Conservation (phyloP, 257 asterid species). For the Fraxinus quadrangulata region DNA sequence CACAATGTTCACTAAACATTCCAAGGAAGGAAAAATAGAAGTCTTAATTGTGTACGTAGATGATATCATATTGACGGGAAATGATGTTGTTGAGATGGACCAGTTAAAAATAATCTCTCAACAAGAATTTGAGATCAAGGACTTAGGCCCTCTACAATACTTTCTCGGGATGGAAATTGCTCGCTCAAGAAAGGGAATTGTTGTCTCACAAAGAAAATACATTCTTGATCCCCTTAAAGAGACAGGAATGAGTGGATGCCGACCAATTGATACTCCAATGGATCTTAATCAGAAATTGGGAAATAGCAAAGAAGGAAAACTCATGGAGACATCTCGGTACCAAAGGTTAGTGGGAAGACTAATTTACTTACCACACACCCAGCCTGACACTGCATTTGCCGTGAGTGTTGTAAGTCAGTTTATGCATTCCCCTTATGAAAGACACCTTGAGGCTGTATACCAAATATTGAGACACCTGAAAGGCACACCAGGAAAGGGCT, state of each 20-base stretch:
- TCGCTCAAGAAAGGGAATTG: neutral
- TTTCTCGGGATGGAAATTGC: neutral
- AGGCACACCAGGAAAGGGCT: neutral
- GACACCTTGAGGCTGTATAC: neutral
- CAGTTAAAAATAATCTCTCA: too few relatives aligned
- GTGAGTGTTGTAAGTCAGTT: constrained; percentile 2
- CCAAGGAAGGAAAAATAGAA: neutral
- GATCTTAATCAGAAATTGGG: neutral
- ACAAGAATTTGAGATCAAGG: neutral
- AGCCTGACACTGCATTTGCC: neutral
- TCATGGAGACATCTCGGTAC: neutral
- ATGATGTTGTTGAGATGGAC: neutral
- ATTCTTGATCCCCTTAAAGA: neutral
- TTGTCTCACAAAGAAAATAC: neutral
- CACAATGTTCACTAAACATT: neutral
- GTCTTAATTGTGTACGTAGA: neutral
- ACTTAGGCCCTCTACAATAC: neutral
- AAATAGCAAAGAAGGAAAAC: neutral
- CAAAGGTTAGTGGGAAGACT: constrained; percentile 1
- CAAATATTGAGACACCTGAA: neutral
- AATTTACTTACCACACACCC: neutral
- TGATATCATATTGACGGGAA: neutral
- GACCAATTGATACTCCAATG: neutral
- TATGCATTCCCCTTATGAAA: constrained; percentile 2
- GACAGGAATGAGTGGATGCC: neutral